Conservation (phyloP, 73 alveolate genomes). For the Paramecium pentaurelia region DNA sequence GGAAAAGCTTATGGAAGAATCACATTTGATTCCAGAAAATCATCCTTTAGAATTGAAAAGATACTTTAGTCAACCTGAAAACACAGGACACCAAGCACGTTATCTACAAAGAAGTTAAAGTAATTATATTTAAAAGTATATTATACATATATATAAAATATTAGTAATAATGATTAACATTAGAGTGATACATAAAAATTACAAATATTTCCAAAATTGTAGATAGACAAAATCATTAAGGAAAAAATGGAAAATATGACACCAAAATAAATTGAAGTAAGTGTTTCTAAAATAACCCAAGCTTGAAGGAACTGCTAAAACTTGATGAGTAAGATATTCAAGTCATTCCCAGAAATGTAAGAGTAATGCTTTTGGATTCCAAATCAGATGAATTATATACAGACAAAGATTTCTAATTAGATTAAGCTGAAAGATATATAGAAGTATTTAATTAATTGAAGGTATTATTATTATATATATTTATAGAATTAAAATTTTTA, state of each 20-base stretch:
- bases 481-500: background rate
- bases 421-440: background rate
- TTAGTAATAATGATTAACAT: background rate
- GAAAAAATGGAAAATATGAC: constrained; percentile 16
- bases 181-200: background rate
- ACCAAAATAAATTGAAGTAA: constrained; percentile 6
- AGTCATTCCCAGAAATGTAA: constrained; percentile 16
- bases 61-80: background rate
- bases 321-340: constrained; percentile 13
- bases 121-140: background rate
- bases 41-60: background rate
- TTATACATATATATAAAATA: background rate
- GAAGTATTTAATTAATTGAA: constrained; percentile 1
- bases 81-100: background rate
- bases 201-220: background rate
- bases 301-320: constrained; percentile 19
- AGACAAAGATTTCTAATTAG: background rate
- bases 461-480: background rate
- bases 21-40: background rate
- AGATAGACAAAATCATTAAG: background rate
- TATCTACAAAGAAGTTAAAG: background rate
- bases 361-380: constrained; percentile 27
- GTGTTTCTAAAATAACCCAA: constrained; percentile 1
- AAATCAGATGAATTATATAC: constrained; percentile 48
- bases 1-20: constrained; percentile 15